A percentile compares a stretch with the other conserved stretches of the same genome.
Conservation (phyloP, 73 alveolate species). For the Effrenium voratum region DNA sequence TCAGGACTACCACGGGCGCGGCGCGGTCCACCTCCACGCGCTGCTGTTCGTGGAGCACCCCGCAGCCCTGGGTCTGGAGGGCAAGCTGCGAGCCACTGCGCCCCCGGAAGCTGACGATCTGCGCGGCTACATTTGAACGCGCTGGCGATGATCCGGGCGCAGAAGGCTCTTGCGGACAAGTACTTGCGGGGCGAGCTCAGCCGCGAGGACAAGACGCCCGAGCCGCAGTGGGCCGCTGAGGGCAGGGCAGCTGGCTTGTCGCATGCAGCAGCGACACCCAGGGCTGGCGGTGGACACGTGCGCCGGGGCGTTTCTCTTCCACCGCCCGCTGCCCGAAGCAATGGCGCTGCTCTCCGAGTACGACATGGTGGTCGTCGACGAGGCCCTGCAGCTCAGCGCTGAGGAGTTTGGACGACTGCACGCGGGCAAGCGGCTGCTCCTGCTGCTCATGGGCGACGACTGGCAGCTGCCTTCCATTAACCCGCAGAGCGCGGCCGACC, state of each 20-base stretch:
- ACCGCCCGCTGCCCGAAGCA: constrained; percentile 5
- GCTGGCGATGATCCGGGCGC: background rate
- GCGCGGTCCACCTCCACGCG: constrained; percentile 55
- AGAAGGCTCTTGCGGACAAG: background rate
- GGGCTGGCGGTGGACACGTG: constrained; percentile 26
- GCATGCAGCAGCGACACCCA: constrained; percentile 52
- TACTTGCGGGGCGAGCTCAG: background rate
- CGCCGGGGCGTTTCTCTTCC: constrained; percentile 23
- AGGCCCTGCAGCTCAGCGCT: constrained; percentile 25
- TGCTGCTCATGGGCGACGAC: constrained; percentile 57
- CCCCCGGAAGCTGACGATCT: background rate
- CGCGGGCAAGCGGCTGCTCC: constrained; percentile 20
- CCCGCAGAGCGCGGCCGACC: background rate
- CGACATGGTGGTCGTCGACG: constrained; percentile 46
- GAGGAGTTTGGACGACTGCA: constrained; percentile 30
- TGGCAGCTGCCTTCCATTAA: constrained; percentile 40
- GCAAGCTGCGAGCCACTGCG: background rate
- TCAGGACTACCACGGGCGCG: constrained; percentile 57
- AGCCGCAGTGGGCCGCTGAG: background rate
- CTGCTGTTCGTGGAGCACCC: constrained; percentile 28
- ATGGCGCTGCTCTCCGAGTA: constrained; percentile 11
- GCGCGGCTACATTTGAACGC: background rate
- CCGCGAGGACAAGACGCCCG: background rate
- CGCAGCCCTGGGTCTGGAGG: background rate
- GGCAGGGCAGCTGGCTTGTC: constrained; percentile 7